Percentiles rank a stretch among this genome's conserved stretches.
Conservation (phyloP, 768 basidiomycete genomes). For the Trametes cubensis region DNA sequence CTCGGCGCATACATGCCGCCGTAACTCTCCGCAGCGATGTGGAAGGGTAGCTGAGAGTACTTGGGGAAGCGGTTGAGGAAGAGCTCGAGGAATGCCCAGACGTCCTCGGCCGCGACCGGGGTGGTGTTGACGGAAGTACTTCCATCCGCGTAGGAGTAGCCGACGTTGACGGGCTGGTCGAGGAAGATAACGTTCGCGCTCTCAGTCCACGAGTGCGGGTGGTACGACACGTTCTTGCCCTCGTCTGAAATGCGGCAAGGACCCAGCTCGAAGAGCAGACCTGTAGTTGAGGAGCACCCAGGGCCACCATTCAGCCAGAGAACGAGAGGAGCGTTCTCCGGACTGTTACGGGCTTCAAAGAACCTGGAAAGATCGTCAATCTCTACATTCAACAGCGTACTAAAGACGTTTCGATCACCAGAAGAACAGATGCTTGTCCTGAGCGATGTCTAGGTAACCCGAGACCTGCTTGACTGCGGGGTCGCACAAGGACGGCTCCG, state of each 20-base stretch:
- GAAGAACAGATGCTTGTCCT: constrained; percentile 61
- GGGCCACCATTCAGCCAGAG: constrained; percentile 88
- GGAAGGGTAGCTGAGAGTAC: constrained; percentile 72
- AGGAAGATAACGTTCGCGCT: constrained; percentile 79
- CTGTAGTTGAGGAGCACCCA: constrained; percentile 52
- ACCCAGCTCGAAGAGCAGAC: constrained; percentile 90
- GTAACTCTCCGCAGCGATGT: constrained; percentile 81
- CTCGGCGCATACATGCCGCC: constrained; percentile 77
- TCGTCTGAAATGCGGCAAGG: constrained; percentile 76
- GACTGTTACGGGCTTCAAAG: constrained; percentile 81
- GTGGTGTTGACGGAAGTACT: constrained; percentile 76
- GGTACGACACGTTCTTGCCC: constrained; percentile 69
- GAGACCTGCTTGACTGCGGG: constrained; percentile 52
- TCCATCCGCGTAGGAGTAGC: constrained; percentile 83
- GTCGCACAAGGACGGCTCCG: constrained; percentile 52
- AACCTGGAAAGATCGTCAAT: constrained; percentile 52
- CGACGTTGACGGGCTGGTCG: constrained; percentile 84
- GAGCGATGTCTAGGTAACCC: constrained; percentile 59
- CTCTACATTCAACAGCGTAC: too few relatives aligned
- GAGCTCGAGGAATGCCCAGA: constrained; percentile 81
- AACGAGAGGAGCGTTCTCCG: constrained; percentile 77
- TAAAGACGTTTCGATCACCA: constrained; percentile 40
- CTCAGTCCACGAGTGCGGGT: constrained; percentile 85
- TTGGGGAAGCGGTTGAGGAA: constrained; percentile 78
- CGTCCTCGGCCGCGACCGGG: constrained; percentile 87